Conservation (phyloP, 2,329 filamentous ascomycete species). For the Lachnellula arida region DNA sequence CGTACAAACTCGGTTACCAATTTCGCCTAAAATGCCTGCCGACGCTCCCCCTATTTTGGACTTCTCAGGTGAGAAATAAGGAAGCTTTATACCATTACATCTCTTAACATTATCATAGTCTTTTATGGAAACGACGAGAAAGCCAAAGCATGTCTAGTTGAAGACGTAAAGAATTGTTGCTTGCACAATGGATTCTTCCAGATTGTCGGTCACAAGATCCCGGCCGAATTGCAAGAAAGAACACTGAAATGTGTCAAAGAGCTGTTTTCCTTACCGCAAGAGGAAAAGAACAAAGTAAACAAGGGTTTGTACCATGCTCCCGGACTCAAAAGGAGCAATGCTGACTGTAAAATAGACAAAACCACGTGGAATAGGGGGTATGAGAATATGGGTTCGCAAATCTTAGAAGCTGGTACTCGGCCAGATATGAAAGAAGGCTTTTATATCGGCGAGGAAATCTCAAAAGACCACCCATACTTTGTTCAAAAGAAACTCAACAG, state of each 20-base stretch:
- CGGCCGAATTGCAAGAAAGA: slow-evolving; percentile 35
- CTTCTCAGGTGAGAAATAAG: slow-evolving; percentile 24
- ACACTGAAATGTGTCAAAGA: slow-evolving; percentile 37
- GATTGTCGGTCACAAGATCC: slow-evolving; percentile 42
- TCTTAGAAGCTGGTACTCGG: slow-evolving; percentile 37
- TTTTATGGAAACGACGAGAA: slow-evolving; percentile 30
- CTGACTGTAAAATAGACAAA: slow-evolving; percentile 31
- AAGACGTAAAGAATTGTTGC: slow-evolving; percentile 39
- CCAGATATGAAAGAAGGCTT: slow-evolving; percentile 43
- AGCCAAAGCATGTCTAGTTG: slow-evolving; percentile 30
- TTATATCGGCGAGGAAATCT: slow-evolving; percentile 38
- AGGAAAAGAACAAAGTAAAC: slow-evolving; percentile 39
- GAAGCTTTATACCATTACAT: not conserved
- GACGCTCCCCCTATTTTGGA: slow-evolving; percentile 33
- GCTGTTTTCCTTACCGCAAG: slow-evolving; percentile 43
- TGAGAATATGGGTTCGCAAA: slow-evolving; percentile 42
- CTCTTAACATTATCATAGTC: slow-evolving; percentile 9
- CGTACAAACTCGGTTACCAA: not conserved
- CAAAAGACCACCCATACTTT: slow-evolving; percentile 34
- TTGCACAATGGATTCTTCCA: slow-evolving; percentile 49
- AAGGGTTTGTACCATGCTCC: slow-evolving; percentile 23
- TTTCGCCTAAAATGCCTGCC: not conserved
- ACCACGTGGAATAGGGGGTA: slow-evolving; percentile 42
- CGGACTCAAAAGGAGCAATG: not conserved
- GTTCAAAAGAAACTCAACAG: slow-evolving; percentile 32